Evolutionary conservation across 331 rosid species (phyloP).

Genomic region (Phaseolus coccineus): DNA sequence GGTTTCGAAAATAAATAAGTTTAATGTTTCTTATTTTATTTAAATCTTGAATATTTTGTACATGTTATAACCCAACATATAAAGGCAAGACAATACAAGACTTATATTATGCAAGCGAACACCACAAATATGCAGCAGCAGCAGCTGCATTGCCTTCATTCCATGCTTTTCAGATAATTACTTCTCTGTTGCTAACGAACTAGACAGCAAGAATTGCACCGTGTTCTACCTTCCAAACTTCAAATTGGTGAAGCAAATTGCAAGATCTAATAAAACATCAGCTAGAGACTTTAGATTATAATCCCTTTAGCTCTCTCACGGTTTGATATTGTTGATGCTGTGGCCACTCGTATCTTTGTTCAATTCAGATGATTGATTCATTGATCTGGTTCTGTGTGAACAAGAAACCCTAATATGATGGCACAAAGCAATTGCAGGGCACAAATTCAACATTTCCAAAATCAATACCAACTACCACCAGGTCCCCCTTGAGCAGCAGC

Average conservation of each 20-base stretch:
- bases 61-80: no score
- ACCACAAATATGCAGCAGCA: constrained; percentile 33
- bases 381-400: constrained; percentile 32
- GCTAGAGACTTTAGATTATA: constrained; percentile 15
- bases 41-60: no score
- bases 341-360: constrained; percentile 26
- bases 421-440: constrained; percentile 31
- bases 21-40: no score
- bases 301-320: constrained; percentile 21
- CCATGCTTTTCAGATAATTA: constrained; percentile 31
- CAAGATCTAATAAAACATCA: not conserved
- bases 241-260: constrained; percentile 27
- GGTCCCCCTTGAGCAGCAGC: constrained; percentile 77
- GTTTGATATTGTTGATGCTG: constrained; percentile 21
- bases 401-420: constrained; percentile 26
- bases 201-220: constrained; percentile 34
- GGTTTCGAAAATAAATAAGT: no score
- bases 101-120: constrained; percentile 21
- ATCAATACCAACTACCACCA: constrained; percentile 80
- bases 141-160: constrained; percentile 35
- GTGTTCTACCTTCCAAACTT: constrained; percentile 27
- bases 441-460: constrained; percentile 33
- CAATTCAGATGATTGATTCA: constrained; percentile 30
- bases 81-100: not conserved
- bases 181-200: constrained; percentile 26